Evolutionary conservation across 1,284 basidiomycete genomes (phyloP), one percentile per base, ranked within the genome.

Genomic region (Pseudozyma tsukubaensis): DNA sequence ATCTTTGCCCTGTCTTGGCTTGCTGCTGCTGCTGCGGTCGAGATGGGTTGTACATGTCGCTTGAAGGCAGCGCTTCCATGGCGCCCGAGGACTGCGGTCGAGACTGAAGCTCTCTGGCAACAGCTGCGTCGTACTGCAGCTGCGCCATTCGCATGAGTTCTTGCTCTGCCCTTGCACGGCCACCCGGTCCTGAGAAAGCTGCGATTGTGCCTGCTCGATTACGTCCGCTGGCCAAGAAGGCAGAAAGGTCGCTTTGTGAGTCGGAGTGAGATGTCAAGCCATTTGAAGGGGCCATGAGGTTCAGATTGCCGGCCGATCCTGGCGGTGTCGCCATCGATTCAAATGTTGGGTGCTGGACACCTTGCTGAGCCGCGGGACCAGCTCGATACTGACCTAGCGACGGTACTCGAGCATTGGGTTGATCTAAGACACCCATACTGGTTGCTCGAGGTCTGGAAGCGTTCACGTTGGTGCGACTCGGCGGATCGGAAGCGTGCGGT

Each of bases 201-300:
- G 75, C 81, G 19, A 83, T 72, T 19, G 82, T 83, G 21, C 81
- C 82, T 1, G 82, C 78, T 3, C 82, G 74, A n/a, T 71, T 60
- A 11, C 78, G 68, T 3, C 76, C 76, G 24, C 47, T 51, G 6
- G 56, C 58, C 16, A 70, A 34, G 19, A 57, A 47, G 36, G 59
- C 40, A 3, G 69, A 58, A 12, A 66, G 54, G 6, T 71, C 61
- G 35, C 21, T 49, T 11, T 55, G 49, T 14, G 60, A 48, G 39
- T 70, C 61, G 10, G 44, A 13, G 16, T 35, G 32, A 6, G 52
- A 39, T 3, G 43, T 32, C 12, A 56, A 18, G 18, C 48, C 58
- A 10, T 37, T n/a, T 34, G 60, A 52, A 6, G 50, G 50, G 3
- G 50, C 36, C 13, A 47, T 58, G 16, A 52, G 42, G 9, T 55